Base-by-base conservation (phyloP, 2,329 filamentous ascomycete species). In the Neofusicoccum sp. region DNA sequence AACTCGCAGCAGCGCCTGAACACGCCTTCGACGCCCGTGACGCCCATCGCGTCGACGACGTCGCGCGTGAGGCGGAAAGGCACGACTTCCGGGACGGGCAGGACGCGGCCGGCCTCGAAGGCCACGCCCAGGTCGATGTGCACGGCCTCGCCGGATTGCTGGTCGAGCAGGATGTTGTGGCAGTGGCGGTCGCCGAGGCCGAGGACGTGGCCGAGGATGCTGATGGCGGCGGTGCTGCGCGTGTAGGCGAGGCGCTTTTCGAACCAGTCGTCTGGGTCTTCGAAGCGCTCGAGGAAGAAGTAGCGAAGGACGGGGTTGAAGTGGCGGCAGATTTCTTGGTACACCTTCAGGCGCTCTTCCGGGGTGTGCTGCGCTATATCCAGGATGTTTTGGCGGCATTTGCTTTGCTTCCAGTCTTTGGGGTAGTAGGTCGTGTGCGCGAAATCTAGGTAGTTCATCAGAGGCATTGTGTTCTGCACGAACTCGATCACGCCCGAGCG, bases 1-100 rank as follows among this genome's bases (percentile, higher is more conserved):
- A 98, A 98, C 73, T 99, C 96, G 74, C 95, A 99, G 76, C 93
- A 98, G n/a, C 96, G 86, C 6, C 95, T 86, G 79, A 98, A 99
- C 0, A 98, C 92, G 3, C 95, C 95, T 74, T 99, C 96, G 0
- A 93, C 96, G 69, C 90, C 91, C 2, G 91, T 96, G 66, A 96
- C 89, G 30, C 95, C 95, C 90, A 99, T 97, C 28, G 91, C 96
- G 71, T 99, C 96, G 4, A 98, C 90, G 58, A 99, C 88, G 69
- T 99, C 95, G 58, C 95, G 85, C 8, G 95, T 98, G 58, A 99
- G 79, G 0, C 95, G 87, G 80, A 99, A 99, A 0, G 95, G 96
- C 0, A 99, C 95, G 2, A 96, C 85, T 77, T 99, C 96, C 0
- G 95, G 96, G 0, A 99, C 89, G 0, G 93, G 93, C 0, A 99